A percentile compares a stretch with the other conserved stretches of the same genome.
Evolutionary conservation across 306 rosid species (phyloP).

Genomic region (Quercus agrifolia): DNA sequence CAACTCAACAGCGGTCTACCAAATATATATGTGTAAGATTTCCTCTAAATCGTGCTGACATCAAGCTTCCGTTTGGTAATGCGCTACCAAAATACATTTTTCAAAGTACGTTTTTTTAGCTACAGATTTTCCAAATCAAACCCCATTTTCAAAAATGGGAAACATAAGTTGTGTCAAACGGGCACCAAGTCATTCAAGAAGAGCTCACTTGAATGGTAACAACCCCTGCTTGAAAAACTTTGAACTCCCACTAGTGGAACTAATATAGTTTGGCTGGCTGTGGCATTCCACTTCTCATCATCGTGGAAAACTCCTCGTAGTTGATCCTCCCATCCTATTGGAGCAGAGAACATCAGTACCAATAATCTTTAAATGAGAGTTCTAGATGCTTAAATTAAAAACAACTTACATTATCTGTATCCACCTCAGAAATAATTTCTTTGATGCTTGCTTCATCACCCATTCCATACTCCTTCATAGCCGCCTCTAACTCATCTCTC

Average conservation of each 20-base stretch:
- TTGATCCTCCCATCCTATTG: constrained; percentile 88
- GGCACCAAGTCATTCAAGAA: constrained; percentile 9
- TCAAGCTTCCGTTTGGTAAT: no score
- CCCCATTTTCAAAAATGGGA: no score
- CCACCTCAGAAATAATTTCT: constrained; percentile 94
- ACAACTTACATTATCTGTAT: constrained; percentile 81
- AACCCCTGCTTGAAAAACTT: constrained; percentile 20
- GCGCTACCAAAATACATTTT: no score
- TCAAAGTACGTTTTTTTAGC: no score
- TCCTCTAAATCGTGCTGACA: constrained; percentile 19
- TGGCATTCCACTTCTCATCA: constrained; percentile 93
- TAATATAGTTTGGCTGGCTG: constrained; percentile 44
- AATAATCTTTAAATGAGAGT: background rate
- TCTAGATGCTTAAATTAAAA: background rate
- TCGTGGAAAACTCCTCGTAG: constrained; percentile 79
- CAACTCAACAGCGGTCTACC: constrained; percentile 7
- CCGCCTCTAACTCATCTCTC: constrained; percentile 80
- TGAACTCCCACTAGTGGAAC: background rate
- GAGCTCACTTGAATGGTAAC: constrained; percentile 1
- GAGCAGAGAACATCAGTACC: constrained; percentile 22
- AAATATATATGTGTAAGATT: constrained; percentile 11
- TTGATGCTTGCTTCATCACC: constrained; percentile 75
- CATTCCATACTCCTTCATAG: constrained; percentile 87
- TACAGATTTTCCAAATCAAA: no score
- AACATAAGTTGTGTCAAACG: no score